These are phyloP conservation scores for Paraphoma sp. DNA, from an alignment of 2,329 filamentous ascomycete genomes.

Conservation along the genomic window DNA sequence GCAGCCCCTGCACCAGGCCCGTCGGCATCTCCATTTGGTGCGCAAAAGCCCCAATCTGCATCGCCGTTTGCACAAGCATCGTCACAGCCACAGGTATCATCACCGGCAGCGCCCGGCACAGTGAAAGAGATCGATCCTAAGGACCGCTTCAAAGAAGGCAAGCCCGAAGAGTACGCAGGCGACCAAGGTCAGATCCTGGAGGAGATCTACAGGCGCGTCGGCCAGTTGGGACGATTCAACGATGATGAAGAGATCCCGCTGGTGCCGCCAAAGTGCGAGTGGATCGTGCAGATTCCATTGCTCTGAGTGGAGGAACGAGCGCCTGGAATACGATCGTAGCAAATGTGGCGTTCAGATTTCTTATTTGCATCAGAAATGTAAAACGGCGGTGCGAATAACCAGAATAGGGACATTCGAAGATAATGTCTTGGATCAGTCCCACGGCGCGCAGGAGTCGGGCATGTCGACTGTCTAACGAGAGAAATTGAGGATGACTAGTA, in stretches of 20 bases:
- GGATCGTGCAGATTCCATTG: conserved; percentile 39
- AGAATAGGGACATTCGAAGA: too few species aligned
- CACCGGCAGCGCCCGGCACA: conserved; percentile 64
- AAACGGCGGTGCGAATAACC: too few species aligned
- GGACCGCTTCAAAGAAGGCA: conserved; percentile 65
- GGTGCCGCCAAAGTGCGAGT: conserved; percentile 79
- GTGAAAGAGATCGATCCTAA: conserved; percentile 36
- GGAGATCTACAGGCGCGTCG: conserved; percentile 69
- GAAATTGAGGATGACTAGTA: too few species aligned
- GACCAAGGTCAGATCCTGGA: conserved; percentile 60
- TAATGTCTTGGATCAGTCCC: too few species aligned
- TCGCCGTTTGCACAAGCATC: conserved; percentile 17
- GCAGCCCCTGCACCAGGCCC: conserved; percentile 9
- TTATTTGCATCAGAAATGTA: too few species aligned
- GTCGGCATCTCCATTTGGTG: conserved; percentile 22
- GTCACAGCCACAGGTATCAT: conserved; percentile 44
- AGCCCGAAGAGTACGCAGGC: conserved; percentile 64
- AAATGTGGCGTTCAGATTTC: too few species aligned
- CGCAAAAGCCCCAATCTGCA: conserved; percentile 9
- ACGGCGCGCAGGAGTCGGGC: too few species aligned
- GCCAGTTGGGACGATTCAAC: conserved; percentile 70
- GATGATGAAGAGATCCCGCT: conserved; percentile 75
- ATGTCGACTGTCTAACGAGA: too few species aligned
- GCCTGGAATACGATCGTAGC: too few species aligned
- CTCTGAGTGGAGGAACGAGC: not conserved